Conservation (phyloP, 768 basidiomycete genomes). For the Dioszegia hungarica region DNA sequence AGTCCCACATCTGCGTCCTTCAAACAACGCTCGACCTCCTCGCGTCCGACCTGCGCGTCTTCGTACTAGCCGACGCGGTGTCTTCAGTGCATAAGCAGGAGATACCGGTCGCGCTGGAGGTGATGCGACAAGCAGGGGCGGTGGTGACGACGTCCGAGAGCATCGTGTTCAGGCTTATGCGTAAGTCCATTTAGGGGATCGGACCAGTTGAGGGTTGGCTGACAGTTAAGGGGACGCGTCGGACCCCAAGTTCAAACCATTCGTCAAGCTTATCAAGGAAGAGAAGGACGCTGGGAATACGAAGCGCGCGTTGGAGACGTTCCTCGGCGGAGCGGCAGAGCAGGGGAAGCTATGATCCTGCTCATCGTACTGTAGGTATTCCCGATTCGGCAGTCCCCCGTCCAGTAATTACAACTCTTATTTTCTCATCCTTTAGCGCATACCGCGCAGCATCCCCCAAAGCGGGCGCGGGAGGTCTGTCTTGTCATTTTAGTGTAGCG, state of each 20-base stretch:
- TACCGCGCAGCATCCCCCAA: too few species aligned
- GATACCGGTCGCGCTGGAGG: slow-evolving; percentile 64
- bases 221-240: slow-evolving; percentile 67
- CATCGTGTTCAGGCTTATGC: slow-evolving; percentile 69
- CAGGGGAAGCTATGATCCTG: background rate
- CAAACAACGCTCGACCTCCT: slow-evolving; percentile 72
- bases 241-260: slow-evolving; percentile 64
- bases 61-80: slow-evolving; percentile 77
- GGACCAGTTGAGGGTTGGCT: too few species aligned
- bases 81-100: slow-evolving; percentile 77
- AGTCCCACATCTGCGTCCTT: slow-evolving; percentile 86
- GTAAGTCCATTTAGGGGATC: too few species aligned
- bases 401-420: too few species aligned
- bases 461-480: too few species aligned
- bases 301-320: slow-evolving; percentile 7
- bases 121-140: slow-evolving; percentile 56
- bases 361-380: too few species aligned
- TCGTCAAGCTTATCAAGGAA: slow-evolving; percentile 70
- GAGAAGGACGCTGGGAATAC: slow-evolving; percentile 60
- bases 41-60: slow-evolving; percentile 51
- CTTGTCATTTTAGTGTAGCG: too few species aligned
- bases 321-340: slow-evolving; percentile 6
- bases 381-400: too few species aligned
- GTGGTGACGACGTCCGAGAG: slow-evolving; percentile 77
- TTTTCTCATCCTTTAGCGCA: too few species aligned